Base-by-base conservation (phyloP, 768 basidiomycete species). In the Calvatia gigantea region DNA sequence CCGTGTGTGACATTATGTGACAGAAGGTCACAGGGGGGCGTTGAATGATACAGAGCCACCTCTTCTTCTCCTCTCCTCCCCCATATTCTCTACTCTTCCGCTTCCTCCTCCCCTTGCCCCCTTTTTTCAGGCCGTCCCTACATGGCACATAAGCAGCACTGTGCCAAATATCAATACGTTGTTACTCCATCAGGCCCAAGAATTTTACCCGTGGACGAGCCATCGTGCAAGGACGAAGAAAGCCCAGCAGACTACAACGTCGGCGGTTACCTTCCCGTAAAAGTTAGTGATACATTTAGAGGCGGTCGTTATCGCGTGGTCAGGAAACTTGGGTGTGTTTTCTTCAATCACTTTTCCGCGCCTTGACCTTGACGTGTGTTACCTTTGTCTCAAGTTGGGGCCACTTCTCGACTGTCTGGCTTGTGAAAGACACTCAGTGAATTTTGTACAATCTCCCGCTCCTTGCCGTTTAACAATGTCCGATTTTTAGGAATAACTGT, bases 321-420 rank as follows among this genome's bases (percentile, higher is more conserved):
- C 31, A 77, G 96, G 60, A 99, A 99, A 71, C 79, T 99, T 28
- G 96, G 96, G 83, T 91, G 74, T 68, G 57, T 55, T 49, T 58
- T 43, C 33, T 28, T 29, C 56, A 28, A 38, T 51, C 28, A 46
- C 35, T 49, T 52, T 19, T 59, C 37, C 62, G 66, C 60, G 66
- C 66, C 60, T 58, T 64, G 28, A 3, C n/a, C 38, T 56, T 56
- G 54, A 56, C 54, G 54, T 43, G n/a, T n/a, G 54, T 48, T 39
- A 17, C 31, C 33, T 54, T 41, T 56, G 61, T 43, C 51, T 52
- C 25, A 58, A 91, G 89, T 55, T 96, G 94, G 94, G 94, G 94
- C 35, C 93, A 95, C 73, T 96, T 96, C 69, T 94, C 91, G 1
- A 95, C 94, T 14, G 94, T 94, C 23, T 94, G 93, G 93, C 85